Base-by-base conservation (phyloP, 2,329 filamentous ascomycete species). In the Fusarium floridanum region DNA sequence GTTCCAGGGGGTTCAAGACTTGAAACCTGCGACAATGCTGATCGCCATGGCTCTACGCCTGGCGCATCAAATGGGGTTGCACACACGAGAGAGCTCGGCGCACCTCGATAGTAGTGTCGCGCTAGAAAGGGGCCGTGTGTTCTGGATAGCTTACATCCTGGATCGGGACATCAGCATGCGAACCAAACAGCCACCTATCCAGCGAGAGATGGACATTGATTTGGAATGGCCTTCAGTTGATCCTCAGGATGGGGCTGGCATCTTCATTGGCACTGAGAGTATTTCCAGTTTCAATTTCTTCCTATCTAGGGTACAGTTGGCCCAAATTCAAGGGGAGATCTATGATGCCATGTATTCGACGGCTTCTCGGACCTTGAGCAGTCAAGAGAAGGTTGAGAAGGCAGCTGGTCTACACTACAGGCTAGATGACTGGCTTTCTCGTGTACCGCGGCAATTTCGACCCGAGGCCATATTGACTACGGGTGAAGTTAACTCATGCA, bases 281-380 rank as follows among this genome's bases (percentile, higher is more conserved):
- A n/a, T n/a, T n/a, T n/a, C n/a, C n/a, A n/a, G n/a, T n/a, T 66
- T 74, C 6, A 75, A 71, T 20, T 65, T 76, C 14, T 64, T 76
- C 3, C 17, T 63, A 0, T 59, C 56, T 1, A 67, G 73, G 0
- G 67, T 72, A 2, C 37, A 67, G n/a, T 66, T 76, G 3, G 74
- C 74, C 0, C 65, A 64, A 20, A 73, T 76, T 4, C 74, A 76
- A 66, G 74, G 73, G 1, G 7, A 39, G 5, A 55, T 76, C 0
- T 73, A 72, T 7, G 67, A 73, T 29, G 53, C 36, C 22, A 48
- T 66, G n/a, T 45, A 29, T 9, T 61, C 60, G 9, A 14, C 57
- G 14, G 4, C 5, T 4, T 20, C 59, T 22, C 10, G 43, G 16
- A 0, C 16, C 24, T 2, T 50, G 22, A 53, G 53, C 2, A 11